Evolutionary conservation across 2,329 filamentous ascomycete genomes (phyloP), one percentile per base, ranked within the genome.

Genomic region (Pseudogymnoascus sp.): DNA sequence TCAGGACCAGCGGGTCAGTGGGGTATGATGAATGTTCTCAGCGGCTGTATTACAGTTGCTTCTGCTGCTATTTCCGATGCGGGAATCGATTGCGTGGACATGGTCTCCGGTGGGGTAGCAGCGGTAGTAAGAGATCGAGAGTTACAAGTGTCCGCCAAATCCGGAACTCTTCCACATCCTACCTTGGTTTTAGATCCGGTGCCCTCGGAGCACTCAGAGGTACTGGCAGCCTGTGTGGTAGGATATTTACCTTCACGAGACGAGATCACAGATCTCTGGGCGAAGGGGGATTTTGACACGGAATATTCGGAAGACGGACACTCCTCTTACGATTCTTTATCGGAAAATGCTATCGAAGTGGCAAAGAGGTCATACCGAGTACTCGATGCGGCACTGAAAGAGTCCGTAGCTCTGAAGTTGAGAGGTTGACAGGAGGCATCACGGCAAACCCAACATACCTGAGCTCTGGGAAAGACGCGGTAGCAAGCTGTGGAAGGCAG

Each of bases 251-350:
- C 92, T 60, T 83, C 82, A 21, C 83, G 93, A 65, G 93, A 97
- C 69, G 95, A 99, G 75, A 86, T 97, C 60, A 97, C 93, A 7
- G 93, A 96, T 72, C 76, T 97, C 16, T 99, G 95, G 95, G 84
- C 96, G 71, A 97, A 93, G 77, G 93, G 95, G 16, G 81, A 87
- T 71, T 75, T 79, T 60, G 75, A 76, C 3, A 66, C 69, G 63
- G 75, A 71, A 66, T 78, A 76, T 74, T 25, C 72, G 87, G 63
- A 28, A 60, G 65, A 37, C 62, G 75, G 73, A 67, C 79, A 76
- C 59, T 70, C 69, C 61, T 74, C 72, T 61, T 76, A 76, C 45
- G 83, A 87, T 63, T 74, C 78, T 16, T 73, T 89, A 60, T 78
- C 88, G 33, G 85, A 89, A 68, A 81, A 81, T 64, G 86, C 87